These are phyloP conservation scores for Salix arbutifolia DNA, from an alignment of 345 rosid species.

Conservation along the genomic window DNA sequence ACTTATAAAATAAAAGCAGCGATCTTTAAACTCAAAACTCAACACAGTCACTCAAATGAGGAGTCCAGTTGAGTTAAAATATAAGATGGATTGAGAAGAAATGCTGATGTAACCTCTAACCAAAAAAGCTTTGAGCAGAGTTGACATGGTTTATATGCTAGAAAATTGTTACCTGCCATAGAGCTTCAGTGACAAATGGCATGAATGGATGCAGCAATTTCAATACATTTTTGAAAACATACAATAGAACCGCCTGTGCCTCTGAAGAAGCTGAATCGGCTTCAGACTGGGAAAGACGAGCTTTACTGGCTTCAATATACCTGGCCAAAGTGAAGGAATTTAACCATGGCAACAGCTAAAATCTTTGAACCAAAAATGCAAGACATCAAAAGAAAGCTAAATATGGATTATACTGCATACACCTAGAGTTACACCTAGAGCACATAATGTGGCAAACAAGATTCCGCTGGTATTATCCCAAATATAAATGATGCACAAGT, in stretches of 20 bases:
- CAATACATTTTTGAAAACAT: slow-evolving; percentile 78
- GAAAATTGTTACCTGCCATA: slow-evolving; percentile 74
- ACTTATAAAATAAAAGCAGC: background rate
- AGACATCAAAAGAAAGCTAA: background rate
- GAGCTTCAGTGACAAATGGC: slow-evolving; percentile 94
- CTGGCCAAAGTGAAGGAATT: slow-evolving; percentile 34
- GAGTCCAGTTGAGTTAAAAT: background rate
- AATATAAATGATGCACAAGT: background rate
- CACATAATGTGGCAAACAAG: background rate
- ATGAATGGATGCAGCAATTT: slow-evolving; percentile 93
- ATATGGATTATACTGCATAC: background rate
- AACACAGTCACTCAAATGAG: background rate
- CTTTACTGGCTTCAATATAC: slow-evolving; percentile 97
- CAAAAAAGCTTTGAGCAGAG: background rate
- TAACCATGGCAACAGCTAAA: slow-evolving; percentile 11
- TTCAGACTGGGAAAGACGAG: slow-evolving; percentile 66
- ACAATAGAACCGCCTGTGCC: slow-evolving; percentile 81
- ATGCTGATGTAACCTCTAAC: background rate
- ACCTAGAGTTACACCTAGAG: background rate
- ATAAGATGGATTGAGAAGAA: background rate
- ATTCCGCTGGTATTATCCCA: too few relatives aligned
- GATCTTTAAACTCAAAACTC: background rate
- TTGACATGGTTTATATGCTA: background rate
- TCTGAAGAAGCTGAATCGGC: slow-evolving; percentile 41
- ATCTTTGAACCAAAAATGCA: background rate